Percentiles rank a stretch among this genome's conserved stretches.
Evolutionary conservation across 2,329 filamentous ascomycete species (phyloP).

Genomic region (Penicillium sp.): DNA sequence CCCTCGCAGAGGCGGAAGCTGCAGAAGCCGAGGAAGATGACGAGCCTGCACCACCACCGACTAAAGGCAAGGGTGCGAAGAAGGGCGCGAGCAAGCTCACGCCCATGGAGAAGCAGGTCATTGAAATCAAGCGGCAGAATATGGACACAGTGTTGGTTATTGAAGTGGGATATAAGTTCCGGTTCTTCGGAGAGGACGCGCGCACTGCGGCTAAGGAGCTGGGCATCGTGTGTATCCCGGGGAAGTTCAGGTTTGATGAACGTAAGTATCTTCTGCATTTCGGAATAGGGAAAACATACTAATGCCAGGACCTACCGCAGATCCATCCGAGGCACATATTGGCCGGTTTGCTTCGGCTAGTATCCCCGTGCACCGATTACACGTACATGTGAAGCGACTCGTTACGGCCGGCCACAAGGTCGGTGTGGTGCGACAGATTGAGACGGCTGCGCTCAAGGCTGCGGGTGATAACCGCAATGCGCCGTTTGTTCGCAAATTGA

Average conservation of each 20-base stretch:
- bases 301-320: slow-evolving; percentile 35
- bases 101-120: slow-evolving; percentile 87
- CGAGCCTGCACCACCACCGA: slow-evolving; percentile 44
- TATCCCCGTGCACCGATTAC: slow-evolving; percentile 85
- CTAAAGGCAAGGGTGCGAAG: slow-evolving; percentile 55
- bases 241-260: slow-evolving; percentile 91
- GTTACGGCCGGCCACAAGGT: slow-evolving; percentile 94
- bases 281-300: slow-evolving; percentile 10
- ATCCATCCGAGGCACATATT: slow-evolving; percentile 86
- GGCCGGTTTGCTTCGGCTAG: slow-evolving; percentile 92
- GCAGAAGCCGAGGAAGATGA: slow-evolving; percentile 58
- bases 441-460: slow-evolving; percentile 94
- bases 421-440: slow-evolving; percentile 87
- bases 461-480: slow-evolving; percentile 91
- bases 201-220: slow-evolving; percentile 83
- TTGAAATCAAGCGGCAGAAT: slow-evolving; percentile 90
- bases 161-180: slow-evolving; percentile 97
- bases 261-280: slow-evolving; percentile 49
- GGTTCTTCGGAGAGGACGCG: slow-evolving; percentile 95
- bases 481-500: slow-evolving; percentile 87
- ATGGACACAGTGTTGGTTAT: slow-evolving; percentile 86
- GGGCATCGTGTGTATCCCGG: slow-evolving; percentile 93
- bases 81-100: slow-evolving; percentile 83
- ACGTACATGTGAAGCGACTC: slow-evolving; percentile 90
- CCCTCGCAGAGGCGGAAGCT: slow-evolving; percentile 55